phyloP scores from a whole-genome alignment of 352 stramenopile genomes.

The Phytopythium litorale region DNA sequence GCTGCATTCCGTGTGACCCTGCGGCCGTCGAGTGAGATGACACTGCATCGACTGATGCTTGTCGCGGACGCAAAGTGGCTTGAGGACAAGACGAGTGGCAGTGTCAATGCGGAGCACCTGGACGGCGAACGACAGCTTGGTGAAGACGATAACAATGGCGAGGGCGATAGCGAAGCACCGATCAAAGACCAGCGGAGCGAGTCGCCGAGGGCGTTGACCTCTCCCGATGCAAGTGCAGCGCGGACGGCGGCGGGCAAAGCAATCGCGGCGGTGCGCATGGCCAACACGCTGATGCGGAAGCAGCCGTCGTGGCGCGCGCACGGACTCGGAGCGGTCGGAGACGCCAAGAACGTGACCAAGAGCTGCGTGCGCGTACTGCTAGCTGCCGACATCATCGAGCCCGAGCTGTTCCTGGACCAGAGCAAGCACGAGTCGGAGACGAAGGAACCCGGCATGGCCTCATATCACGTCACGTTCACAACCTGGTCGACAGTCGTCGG shows the following conservation, averaged over 20 bases:
- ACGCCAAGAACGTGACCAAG: constrained; percentile 28
- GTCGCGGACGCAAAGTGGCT: constrained; percentile 66
- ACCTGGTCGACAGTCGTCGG: constrained; percentile 53
- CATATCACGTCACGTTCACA: constrained; percentile 66
- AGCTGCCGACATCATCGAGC: constrained; percentile 53
- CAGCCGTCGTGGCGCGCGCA: constrained; percentile 1
- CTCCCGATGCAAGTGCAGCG: not conserved
- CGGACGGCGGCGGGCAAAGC: constrained; percentile 47
- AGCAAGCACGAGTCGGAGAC: not conserved
- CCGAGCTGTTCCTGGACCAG: constrained; percentile 61
- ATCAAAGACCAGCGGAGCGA: constrained; percentile 8
- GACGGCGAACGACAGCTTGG: not conserved
- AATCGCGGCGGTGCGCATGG: constrained; percentile 59
- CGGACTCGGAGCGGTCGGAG: constrained; percentile 4
- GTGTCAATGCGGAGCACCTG: not conserved
- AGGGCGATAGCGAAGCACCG: not conserved
- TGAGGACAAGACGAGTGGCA: constrained; percentile 9
- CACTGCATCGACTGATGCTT: constrained; percentile 35
- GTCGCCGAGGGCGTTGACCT: constrained; percentile 5
- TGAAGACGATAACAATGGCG: constrained; percentile 1
- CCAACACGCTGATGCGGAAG: constrained; percentile 48
- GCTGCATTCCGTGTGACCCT: constrained; percentile 57
- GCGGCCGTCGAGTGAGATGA: constrained; percentile 15
- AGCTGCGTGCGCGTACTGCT: constrained; percentile 58
- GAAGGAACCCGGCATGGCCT: not conserved